These are phyloP conservation scores for Musa troglodytarum DNA, from an alignment of 176 grass and related monocot genomes.

Conservation along the genomic window DNA sequence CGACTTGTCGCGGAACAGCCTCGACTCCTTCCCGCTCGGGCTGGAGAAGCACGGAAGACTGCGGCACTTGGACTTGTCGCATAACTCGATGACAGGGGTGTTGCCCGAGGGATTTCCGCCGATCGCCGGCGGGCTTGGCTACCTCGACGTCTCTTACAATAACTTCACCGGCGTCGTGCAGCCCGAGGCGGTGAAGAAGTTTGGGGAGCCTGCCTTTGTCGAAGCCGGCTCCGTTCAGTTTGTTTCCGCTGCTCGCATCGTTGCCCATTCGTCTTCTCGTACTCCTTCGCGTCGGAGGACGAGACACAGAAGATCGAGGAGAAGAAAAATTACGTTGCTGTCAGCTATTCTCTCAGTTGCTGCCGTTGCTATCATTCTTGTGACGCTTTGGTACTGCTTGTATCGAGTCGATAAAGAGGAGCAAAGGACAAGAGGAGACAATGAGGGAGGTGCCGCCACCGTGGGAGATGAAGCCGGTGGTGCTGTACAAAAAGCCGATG, in stretches of 20 bases:
- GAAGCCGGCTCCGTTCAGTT: slow-evolving; percentile 34
- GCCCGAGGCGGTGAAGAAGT: slow-evolving; percentile 18
- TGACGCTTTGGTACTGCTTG: slow-evolving; percentile 6
- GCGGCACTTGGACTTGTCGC: slow-evolving; percentile 32
- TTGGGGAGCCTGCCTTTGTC: slow-evolving; percentile 38
- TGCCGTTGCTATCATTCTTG: neutral
- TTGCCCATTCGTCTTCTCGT: neutral
- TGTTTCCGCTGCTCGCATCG: neutral
- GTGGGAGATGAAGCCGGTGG: slow-evolving; percentile 45
- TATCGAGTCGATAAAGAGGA: neutral
- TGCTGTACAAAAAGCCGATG: slow-evolving; percentile 58
- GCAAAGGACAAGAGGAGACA: neutral
- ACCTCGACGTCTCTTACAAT: slow-evolving; percentile 57
- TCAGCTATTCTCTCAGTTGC: neutral
- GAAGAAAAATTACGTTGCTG: neutral
- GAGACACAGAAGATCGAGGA: slow-evolving; percentile 3
- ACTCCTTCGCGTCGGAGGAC: neutral
- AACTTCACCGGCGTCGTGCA: slow-evolving; percentile 46
- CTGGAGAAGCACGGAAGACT: slow-evolving; percentile 16
- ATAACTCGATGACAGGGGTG: slow-evolving; percentile 39
- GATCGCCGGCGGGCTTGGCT: slow-evolving; percentile 21
- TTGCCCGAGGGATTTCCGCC: slow-evolving; percentile 49
- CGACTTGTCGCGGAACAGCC: slow-evolving; percentile 35
- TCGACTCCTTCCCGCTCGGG: slow-evolving; percentile 24
- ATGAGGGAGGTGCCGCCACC: slow-evolving; percentile 28